These are phyloP conservation scores for Penicillium palitans DNA, from an alignment of 2,329 filamentous ascomycete species.

Conservation along the genomic window DNA sequence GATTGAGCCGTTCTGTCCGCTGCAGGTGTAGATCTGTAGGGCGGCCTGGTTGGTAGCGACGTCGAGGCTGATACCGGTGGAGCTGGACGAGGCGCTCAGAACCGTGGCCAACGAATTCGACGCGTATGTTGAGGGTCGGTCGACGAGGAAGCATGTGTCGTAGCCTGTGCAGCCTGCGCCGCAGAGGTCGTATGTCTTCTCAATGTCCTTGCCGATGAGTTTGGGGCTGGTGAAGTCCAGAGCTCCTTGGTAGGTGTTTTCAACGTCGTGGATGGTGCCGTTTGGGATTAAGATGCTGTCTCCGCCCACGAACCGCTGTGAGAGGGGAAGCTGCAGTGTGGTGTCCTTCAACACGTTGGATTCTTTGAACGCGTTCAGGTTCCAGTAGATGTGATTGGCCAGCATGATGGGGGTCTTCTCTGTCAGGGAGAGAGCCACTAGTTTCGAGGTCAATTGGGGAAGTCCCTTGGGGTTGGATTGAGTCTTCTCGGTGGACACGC, in stretches of 20 bases:
- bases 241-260: conserved; percentile 61
- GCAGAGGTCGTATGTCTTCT: conserved; percentile 69
- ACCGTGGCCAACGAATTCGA: conserved; percentile 44
- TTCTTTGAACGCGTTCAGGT: conserved; percentile 51
- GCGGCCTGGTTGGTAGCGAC: conserved; percentile 81
- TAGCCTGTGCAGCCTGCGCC: conserved; percentile 82
- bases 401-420: conserved; percentile 53
- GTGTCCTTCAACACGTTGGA: conserved; percentile 47
- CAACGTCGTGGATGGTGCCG: conserved; percentile 72
- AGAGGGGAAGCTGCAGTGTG: conserved; percentile 47
- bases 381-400: conserved; percentile 55
- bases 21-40: conserved; percentile 86
- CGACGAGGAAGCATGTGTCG: conserved; percentile 59
- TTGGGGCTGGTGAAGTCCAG: conserved; percentile 73
- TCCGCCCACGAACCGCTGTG: conserved; percentile 47
- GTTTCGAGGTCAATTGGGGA: conserved; percentile 46
- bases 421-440: conserved; percentile 48
- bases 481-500: conserved; percentile 40
- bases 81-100: conserved; percentile 65
- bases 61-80: conserved; percentile 79
- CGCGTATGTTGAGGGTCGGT: conserved; percentile 41
- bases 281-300: conserved; percentile 71
- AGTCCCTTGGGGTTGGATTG: conserved; percentile 42
- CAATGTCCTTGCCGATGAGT: conserved; percentile 70
- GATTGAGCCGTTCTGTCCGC: conserved; percentile 67